A percentile compares a stretch with the other conserved stretches of the same genome.
Conservation (phyloP, 345 rosid species). For the Arabidopsis thaliana region DNA sequence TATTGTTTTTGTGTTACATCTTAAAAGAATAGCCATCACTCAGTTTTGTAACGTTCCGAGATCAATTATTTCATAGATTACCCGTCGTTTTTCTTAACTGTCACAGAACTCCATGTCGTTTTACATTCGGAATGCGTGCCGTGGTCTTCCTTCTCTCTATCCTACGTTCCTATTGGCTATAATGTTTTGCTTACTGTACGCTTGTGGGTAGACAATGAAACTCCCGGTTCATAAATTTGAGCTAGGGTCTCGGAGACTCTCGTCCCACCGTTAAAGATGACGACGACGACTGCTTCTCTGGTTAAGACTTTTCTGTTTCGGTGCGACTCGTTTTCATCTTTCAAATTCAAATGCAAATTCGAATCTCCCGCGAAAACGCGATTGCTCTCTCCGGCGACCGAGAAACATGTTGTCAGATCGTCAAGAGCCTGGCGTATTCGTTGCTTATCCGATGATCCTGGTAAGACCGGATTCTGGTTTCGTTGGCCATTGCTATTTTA, state of each 20-base stretch:
- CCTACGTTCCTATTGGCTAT: constrained; percentile 16
- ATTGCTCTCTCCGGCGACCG: constrained; percentile 36
- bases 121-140: constrained; percentile 29
- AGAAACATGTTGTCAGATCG: constrained; percentile 37
- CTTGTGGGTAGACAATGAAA: background rate
- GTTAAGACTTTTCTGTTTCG: constrained; percentile 20
- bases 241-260: constrained; percentile 20
- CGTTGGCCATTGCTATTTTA: background rate
- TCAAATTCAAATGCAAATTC: constrained; percentile 38
- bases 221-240: background rate
- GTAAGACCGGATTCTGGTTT: constrained; percentile 27
- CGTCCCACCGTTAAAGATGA: constrained; percentile 47
- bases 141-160: constrained; percentile 12
- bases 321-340: constrained; percentile 28
- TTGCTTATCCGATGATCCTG: constrained; percentile 36
- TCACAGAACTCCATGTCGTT: constrained; percentile 26
- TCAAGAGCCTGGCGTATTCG: constrained; percentile 33
- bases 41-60: constrained; percentile 30
- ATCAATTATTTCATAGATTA: background rate
- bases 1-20: constrained; percentile 20
- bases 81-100: background rate
- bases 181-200: background rate
- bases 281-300: constrained; percentile 35
- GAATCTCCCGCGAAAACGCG: constrained; percentile 54
- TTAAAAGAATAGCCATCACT: constrained; percentile 2